Evolutionary conservation across 2,329 filamentous ascomycete species (phyloP).

Genomic region (Cytospora mali): DNA sequence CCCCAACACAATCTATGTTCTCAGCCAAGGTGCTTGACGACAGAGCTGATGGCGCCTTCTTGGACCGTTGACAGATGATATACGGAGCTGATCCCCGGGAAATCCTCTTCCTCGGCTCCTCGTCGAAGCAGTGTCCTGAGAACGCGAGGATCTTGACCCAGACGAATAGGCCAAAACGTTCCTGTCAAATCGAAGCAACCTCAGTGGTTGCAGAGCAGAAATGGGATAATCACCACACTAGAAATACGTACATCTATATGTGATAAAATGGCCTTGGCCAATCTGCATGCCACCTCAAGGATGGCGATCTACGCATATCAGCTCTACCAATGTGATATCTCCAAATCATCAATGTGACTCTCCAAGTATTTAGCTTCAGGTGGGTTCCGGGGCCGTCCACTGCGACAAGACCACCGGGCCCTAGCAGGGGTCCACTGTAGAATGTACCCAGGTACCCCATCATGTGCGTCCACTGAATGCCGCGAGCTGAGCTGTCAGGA

Average conservation of each 20-base stretch:
- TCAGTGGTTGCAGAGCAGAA: background rate
- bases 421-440: background rate
- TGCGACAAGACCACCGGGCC: background rate
- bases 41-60: background rate
- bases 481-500: constrained; percentile 21
- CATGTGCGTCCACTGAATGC: constrained; percentile 10
- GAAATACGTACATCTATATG: background rate
- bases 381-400: background rate
- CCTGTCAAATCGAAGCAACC: background rate
- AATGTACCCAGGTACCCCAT: constrained; percentile 14
- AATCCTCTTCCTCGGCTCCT: background rate
- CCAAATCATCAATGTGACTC: no score
- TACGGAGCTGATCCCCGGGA: background rate
- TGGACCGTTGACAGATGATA: background rate
- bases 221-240: background rate
- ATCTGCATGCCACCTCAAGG: background rate
- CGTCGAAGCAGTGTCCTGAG: background rate
- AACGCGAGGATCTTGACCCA: background rate
- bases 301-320: background rate
- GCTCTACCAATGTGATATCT: background rate
- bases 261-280: background rate
- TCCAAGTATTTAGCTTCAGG: background rate
- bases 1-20: background rate
- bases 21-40: background rate
- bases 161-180: background rate